Percentiles rank a stretch among this genome's conserved stretches.
These are phyloP conservation scores for Monilinia fructigena DNA, from an alignment of 2,329 filamentous ascomycete genomes.

Conservation along the genomic window DNA sequence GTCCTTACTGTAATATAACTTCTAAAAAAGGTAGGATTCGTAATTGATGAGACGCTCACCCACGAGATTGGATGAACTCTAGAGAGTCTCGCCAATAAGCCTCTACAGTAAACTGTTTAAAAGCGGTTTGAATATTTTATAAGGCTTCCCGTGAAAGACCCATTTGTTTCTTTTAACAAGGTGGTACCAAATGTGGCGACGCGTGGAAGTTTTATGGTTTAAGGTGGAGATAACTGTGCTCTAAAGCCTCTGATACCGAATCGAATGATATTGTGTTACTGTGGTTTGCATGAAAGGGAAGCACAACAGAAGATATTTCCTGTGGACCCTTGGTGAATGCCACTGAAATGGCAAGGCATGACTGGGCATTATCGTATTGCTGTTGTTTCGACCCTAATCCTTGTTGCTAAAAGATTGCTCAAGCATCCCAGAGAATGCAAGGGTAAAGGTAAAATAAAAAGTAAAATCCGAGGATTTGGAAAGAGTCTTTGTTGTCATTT, in stretches of 20 bases:
- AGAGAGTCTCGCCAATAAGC: neutral
- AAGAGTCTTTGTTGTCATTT: neutral
- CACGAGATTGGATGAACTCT: slow-evolving; percentile 1
- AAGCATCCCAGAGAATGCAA: neutral
- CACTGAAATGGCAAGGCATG: too few relatives aligned
- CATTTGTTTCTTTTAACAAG: neutral
- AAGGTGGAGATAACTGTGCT: neutral
- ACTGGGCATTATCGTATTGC: neutral
- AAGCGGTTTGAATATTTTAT: too few relatives aligned
- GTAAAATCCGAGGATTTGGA: neutral
- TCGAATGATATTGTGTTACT: neutral
- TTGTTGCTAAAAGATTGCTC: neutral
- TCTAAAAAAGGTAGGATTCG: neutral
- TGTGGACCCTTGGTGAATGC: neutral
- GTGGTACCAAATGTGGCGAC: neutral
- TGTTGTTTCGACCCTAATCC: neutral
- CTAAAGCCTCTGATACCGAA: neutral
- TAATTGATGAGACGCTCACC: neutral
- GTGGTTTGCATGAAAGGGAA: too few relatives aligned
- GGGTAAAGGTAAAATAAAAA: neutral
- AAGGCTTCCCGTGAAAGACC: neutral
- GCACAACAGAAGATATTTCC: neutral
- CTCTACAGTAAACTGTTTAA: neutral
- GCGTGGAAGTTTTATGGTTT: slow-evolving; percentile 8
- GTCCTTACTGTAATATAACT: neutral